Evolutionary conservation across 345 rosid genomes (phyloP), one percentile per base, ranked within the genome.

Genomic region (Streptanthus diversifolius): DNA sequence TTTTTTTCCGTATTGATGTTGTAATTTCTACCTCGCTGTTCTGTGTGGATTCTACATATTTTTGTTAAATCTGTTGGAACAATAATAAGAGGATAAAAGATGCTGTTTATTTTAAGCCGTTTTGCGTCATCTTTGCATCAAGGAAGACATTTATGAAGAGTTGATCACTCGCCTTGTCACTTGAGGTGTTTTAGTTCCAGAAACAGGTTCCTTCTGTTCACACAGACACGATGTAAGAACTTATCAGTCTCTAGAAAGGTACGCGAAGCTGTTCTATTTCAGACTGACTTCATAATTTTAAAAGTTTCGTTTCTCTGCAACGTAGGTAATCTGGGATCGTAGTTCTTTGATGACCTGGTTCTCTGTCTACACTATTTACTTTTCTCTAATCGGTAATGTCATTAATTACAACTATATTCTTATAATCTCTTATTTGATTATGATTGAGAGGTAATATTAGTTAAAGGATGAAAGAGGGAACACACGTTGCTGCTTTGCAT

Each of bases 11-110:
- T n/a, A n/a, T 37, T 58, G 12, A 48, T 60, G 74, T 67, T 75
- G 68, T 75, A 68, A 61, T 35, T 29, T 40, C 9, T 32, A 47
- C 48, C 39, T 60, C 55, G 32, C 39, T 51, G 36, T 51, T 53
- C 22, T 60, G 27, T 75, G 17, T 61, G 80, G 71, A 70, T 76
- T 53, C 6, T 70, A 11, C 11, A 7, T 54, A 21, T 53, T 53
- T 52, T 27, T 63, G 61, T 56, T 70, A 63, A 30, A 36, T 63
- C 45, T 22, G 66, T 25, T 76, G 45, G 66, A 54, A 63, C 43
- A 70, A 63, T 36, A 76, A 62, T 11, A 47, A 29, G 5, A 57
- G n/a, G 32, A 12, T 35, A 32, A 48, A 32, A 4, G 61, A 39
- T 24, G 67, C 33, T 65, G 39, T 35, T 36, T 44, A 7, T 17